These are phyloP conservation scores for Globisporangium abappressorium DNA, from an alignment of 352 stramenopile species.

Conservation along the genomic window DNA sequence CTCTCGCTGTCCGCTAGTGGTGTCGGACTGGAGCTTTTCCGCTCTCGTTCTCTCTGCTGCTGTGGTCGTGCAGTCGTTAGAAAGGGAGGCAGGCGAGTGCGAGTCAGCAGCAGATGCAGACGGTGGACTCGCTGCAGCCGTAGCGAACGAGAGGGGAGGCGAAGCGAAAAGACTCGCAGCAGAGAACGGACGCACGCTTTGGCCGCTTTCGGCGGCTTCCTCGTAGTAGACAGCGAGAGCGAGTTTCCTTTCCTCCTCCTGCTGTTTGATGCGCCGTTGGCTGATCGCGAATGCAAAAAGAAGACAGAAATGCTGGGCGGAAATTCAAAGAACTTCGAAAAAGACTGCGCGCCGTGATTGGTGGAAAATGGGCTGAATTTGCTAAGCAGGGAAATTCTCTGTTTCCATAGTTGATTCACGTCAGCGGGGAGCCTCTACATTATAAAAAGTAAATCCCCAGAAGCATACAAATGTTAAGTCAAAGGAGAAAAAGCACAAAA, in stretches of 20 bases:
- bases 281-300: not conserved
- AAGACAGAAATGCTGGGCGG: not conserved
- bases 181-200: not conserved
- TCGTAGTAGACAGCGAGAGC: not conserved
- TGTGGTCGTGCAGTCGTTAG: not conserved
- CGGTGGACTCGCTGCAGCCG: not conserved
- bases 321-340: not conserved
- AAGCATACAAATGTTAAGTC: not conserved
- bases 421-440: not conserved
- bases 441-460: not conserved
- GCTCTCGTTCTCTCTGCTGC: not conserved
- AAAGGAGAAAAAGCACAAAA: not conserved
- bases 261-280: not conserved
- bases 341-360: not conserved
- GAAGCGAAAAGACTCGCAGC: not conserved
- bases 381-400: not conserved
- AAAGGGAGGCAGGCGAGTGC: not conserved
- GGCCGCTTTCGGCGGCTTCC: not conserved
- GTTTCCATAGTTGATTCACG: not conserved
- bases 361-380: not conserved
- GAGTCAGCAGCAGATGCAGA: not conserved
- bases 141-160: not conserved
- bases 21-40: slow-evolving; percentile 5
- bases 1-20: not conserved
- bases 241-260: not conserved